These are phyloP conservation scores for Nelumbo lutea DNA, from an alignment of 164 flowering plant species.

Conservation along the genomic window DNA sequence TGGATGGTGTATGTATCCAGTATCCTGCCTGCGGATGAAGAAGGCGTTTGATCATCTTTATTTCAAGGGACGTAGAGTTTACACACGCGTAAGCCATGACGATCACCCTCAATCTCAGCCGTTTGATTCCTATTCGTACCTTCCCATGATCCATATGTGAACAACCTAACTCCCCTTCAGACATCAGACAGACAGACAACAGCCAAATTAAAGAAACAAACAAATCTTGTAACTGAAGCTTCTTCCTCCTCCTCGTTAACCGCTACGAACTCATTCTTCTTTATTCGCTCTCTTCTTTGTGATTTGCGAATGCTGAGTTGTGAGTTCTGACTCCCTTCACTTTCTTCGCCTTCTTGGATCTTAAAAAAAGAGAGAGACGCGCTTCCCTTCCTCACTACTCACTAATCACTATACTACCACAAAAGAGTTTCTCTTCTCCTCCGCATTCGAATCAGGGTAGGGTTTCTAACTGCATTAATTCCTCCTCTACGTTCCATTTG, in stretches of 20 bases:
- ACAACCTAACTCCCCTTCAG: not conserved
- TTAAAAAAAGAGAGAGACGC: not conserved
- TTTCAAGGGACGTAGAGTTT: too few species aligned
- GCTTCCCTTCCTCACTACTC: not conserved
- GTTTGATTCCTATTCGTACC: not conserved
- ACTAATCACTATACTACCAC: not conserved
- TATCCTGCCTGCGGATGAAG: too few species aligned
- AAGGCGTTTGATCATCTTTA: too few species aligned
- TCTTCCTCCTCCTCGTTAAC: not conserved
- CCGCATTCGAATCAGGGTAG: not conserved
- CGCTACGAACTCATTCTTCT: not conserved
- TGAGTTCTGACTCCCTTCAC: not conserved
- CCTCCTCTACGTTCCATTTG: not conserved
- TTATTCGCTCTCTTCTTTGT: not conserved
- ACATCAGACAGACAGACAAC: too few species aligned
- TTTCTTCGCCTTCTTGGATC: not conserved
- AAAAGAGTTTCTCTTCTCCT: not conserved
- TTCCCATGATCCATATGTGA: not conserved
- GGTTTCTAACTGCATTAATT: not conserved
- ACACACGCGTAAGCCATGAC: too few species aligned
- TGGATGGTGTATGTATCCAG: too few species aligned
- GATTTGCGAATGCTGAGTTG: too few species aligned
- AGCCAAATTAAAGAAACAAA: too few species aligned
- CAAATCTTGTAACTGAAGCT: not conserved
- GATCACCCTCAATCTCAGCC: too few species aligned